Evolutionary conservation across 2,329 filamentous ascomycete species (phyloP), one percentile per base, ranked within the genome.

Genomic region (Thielaviopsis ethacetica): DNA sequence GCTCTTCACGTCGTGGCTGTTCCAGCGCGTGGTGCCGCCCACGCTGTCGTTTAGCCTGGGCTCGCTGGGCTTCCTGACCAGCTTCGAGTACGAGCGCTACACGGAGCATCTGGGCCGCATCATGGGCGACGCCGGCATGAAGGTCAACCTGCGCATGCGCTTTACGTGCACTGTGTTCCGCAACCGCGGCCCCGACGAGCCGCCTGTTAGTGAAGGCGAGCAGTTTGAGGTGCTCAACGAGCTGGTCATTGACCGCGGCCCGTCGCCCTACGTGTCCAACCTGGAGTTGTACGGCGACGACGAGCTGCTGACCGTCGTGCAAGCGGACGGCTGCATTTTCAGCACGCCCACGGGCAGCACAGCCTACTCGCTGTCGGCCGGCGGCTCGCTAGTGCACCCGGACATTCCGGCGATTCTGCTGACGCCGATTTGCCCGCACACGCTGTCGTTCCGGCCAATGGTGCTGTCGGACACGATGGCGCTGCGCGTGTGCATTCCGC

Each of bases 191-290:
- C 67, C 73, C 1, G 78, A 76, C 63, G 79, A 78, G 51, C 70
- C 71, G 3, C 69, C 74, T 1, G 79, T 78, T 12, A 85, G 93
- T 65, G 91, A 96, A 71, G 88, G 86, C 52, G 91, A 97, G 73
- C 91, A 95, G 67, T 97, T 96, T 63, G 93, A 98, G 73, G 91
- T 98, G 21, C 82, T 98, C 63, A 98, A 98, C 72, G 93, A 98
- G 73, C 83, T 98, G 56, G 91, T 98, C 70, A 97, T 98, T 66
- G 93, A 98, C 73, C 88, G 93, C 62, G 93, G 93, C 63, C 93
- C 93, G 67, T 95, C 88, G 17, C 91, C 91, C 21, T 98, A 97
- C 69, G 91, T 98, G 61, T 97, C 91, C 51, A 95, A 95, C 72
- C 78, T 98, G 47, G 93, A 98, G 73, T 78, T 98, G 12, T 97